A percentile compares a stretch with the other conserved stretches of the same genome.
phyloP scores from a whole-genome alignment of 2,329 filamentous ascomycete species.

The Fusarium vanettenii region DNA sequence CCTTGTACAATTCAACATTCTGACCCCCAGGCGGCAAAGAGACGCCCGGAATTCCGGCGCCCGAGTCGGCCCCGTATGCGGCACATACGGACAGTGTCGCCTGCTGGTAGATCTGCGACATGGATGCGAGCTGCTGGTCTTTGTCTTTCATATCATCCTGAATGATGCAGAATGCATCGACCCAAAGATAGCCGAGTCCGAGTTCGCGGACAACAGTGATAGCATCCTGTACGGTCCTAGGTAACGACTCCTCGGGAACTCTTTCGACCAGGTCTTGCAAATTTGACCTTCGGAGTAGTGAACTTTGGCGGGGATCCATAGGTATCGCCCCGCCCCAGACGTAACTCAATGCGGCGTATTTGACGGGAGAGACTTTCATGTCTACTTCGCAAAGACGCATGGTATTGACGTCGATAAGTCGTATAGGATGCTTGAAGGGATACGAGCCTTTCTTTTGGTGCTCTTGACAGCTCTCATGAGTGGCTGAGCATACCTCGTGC shows the following conservation, averaged over 20 bases:
- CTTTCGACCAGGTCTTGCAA: rapidly evolving
- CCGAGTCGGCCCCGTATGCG: background rate
- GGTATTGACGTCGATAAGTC: background rate
- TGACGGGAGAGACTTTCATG: background rate
- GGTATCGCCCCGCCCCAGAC: background rate
- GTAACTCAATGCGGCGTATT: background rate
- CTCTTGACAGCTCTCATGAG: background rate
- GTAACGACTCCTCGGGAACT: background rate
- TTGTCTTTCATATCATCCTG: background rate
- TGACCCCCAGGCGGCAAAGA: background rate
- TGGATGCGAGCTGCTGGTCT: background rate
- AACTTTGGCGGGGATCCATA: no score
- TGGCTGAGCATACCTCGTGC: background rate
- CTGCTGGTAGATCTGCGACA: background rate
- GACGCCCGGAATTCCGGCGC: background rate
- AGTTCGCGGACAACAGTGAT: background rate
- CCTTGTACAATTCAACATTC: background rate
- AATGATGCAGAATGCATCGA: background rate
- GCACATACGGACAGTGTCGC: background rate
- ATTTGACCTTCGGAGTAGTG: background rate
- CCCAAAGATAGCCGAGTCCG: background rate
- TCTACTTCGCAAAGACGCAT: background rate
- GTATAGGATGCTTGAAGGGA: background rate
- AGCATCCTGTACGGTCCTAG: background rate
- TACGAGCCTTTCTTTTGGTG: background rate